Percentiles rank a stretch among this genome's conserved stretches.
phyloP scores from a whole-genome alignment of 768 basidiomycete genomes.

The Strobilomyces echinocephalus region DNA sequence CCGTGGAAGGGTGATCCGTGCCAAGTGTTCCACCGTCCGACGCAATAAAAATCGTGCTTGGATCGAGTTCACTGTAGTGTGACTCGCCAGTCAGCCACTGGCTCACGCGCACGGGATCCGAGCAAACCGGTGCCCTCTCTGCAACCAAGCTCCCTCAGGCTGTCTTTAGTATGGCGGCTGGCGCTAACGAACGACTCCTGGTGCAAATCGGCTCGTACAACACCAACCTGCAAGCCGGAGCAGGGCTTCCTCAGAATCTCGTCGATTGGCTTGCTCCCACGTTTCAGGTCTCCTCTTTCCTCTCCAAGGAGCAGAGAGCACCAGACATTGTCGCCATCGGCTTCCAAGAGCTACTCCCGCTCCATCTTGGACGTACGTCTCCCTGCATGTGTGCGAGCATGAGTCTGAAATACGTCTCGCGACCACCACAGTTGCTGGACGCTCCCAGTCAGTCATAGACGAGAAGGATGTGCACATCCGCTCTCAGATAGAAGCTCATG shows the following conservation, averaged over 20 bases:
- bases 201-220: conserved; percentile 89
- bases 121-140: too few species aligned
- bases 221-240: conserved; percentile 78
- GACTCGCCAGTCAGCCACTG: too few species aligned
- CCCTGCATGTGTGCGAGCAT: neutral
- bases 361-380: conserved; percentile 78
- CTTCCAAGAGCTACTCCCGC: conserved; percentile 88
- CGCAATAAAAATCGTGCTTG: too few species aligned
- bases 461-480: conserved; percentile 68
- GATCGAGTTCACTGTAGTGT: too few species aligned
- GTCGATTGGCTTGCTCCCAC: conserved; percentile 91
- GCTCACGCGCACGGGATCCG: too few species aligned
- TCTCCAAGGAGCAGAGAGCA: conserved; percentile 55
- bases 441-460: conserved; percentile 65
- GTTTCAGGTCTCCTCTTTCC: conserved; percentile 67
- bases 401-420: conserved; percentile 6
- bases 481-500: conserved; percentile 65
- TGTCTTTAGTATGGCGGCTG: conserved; percentile 5
- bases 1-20: too few species aligned
- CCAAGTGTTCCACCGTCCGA: too few species aligned
- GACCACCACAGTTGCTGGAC: conserved; percentile 60
- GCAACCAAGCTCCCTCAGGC: neutral
- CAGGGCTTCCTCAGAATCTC: conserved; percentile 75
- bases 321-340: conserved; percentile 89
- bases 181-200: conserved; percentile 37